Conservation (phyloP, 164 flowering plant genomes). For the Berberis vulgaris region DNA sequence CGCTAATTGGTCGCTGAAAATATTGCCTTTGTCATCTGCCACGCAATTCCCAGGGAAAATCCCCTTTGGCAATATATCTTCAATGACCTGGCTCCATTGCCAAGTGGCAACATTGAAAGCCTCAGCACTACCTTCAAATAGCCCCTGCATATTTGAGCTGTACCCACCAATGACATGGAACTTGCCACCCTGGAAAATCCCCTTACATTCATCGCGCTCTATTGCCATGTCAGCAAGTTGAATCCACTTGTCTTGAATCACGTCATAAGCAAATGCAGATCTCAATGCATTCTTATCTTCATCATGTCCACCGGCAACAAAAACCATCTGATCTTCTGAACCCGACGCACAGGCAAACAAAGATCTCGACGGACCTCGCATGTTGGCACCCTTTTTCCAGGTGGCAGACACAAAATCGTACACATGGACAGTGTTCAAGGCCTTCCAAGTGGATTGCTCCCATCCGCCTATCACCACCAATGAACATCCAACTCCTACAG, state of each 20-base stretch:
- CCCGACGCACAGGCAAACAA: conserved; percentile 51
- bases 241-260: conserved; percentile 53
- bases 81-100: conserved; percentile 38
- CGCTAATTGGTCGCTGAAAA: conserved; percentile 7
- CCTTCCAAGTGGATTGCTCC: conserved; percentile 56
- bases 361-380: conserved; percentile 45
- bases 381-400: conserved; percentile 49
- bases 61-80: conserved; percentile 14
- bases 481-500: conserved; percentile 42
- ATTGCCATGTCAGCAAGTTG: conserved; percentile 48
- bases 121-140: conserved; percentile 49
- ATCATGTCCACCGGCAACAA: conserved; percentile 83
- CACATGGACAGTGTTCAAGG: conserved; percentile 44
- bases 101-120: conserved; percentile 27
- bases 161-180: conserved; percentile 90
- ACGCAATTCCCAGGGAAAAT: conserved; percentile 31
- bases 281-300: conserved; percentile 68
- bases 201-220: conserved; percentile 87
- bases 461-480: conserved; percentile 76
- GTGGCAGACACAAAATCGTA: conserved; percentile 44
- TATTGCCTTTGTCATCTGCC: conserved; percentile 10
- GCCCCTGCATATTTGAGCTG: conserved; percentile 59
- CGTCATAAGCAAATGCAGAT: conserved; percentile 49
- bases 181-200: conserved; percentile 43
- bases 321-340: conserved; percentile 25